phyloP scores from a whole-genome alignment of 2,329 filamentous ascomycete species.

The Sarocladium oryzae region DNA sequence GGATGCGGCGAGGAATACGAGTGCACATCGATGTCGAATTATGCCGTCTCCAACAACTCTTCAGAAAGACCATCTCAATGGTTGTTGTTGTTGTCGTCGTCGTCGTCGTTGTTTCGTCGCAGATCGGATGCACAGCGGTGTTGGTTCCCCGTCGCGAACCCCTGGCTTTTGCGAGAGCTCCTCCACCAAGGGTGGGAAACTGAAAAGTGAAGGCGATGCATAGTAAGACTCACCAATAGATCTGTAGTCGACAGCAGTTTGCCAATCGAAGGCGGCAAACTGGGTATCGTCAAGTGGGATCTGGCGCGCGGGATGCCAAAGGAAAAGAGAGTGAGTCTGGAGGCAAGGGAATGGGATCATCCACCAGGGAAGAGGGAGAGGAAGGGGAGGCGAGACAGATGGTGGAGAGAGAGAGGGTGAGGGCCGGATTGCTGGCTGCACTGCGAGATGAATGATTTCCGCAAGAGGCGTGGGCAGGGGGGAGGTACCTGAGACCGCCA shows the following conservation, averaged over 20 bases:
- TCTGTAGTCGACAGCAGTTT: conserved; percentile 1
- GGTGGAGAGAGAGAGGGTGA: conserved; percentile 8
- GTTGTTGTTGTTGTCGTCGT: background rate
- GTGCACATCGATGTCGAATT: too few species aligned
- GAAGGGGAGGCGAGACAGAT: conserved; percentile 7
- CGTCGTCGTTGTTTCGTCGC: background rate
- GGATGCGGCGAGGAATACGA: background rate
- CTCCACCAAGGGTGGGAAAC: background rate
- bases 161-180: background rate
- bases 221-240: background rate
- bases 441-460: conserved; percentile 9
- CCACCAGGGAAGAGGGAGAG: conserved; percentile 6
- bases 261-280: conserved; percentile 6
- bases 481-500: background rate
- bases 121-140: background rate
- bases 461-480: conserved; percentile 8
- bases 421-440: conserved; percentile 6
- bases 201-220: background rate
- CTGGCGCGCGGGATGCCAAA: conserved; percentile 8
- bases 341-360: conserved; percentile 8
- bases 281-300: conserved; percentile 5
- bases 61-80: too few species aligned
- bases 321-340: conserved; percentile 9
- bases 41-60: too few species aligned
- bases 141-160: conserved; percentile 3